Percentiles rank a stretch among this genome's conserved stretches.
Evolutionary conservation across 129 eudicot genomes (phyloP).

Genomic region (Centella asiatica): DNA sequence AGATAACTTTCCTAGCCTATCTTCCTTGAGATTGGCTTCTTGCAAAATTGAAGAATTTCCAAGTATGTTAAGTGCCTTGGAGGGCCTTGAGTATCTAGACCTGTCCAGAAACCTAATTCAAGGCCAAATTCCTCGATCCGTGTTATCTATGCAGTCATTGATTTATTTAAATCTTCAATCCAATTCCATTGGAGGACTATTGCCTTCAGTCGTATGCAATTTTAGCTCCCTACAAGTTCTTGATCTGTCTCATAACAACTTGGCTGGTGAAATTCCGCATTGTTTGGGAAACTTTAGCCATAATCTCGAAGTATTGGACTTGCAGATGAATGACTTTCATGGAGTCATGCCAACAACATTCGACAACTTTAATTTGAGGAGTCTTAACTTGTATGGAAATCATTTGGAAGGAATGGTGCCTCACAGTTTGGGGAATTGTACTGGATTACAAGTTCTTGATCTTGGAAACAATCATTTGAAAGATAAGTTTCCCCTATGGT

Average conservation of each 20-base stretch:
- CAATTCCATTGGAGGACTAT: not conserved
- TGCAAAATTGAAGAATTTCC: not conserved
- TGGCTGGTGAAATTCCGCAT: not conserved
- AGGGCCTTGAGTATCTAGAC: not conserved
- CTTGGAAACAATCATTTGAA: constrained; percentile 25
- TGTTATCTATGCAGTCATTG: not conserved
- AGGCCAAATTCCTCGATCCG: constrained; percentile 5
- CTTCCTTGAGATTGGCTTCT: not conserved
- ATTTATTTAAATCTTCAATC: not conserved
- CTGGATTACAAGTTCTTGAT: constrained; percentile 24
- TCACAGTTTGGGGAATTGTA: constrained; percentile 20
- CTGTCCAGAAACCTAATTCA: not conserved
- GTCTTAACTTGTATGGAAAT: not conserved
- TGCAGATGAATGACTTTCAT: not conserved
- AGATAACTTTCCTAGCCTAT: not conserved
- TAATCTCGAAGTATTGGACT: not conserved
- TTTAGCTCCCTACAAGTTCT: not conserved
- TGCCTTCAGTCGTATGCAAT: constrained; percentile 14
- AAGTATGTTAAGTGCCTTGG: not conserved
- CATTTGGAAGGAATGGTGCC: constrained; percentile 16
- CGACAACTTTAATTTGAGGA: not conserved
- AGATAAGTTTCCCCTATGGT: constrained; percentile 27
- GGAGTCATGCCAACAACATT: not conserved
- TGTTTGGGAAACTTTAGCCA: not conserved
- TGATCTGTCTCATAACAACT: not conserved